Evolutionary conservation across 371 early-diverging fungal genomes (phyloP).

Genomic region (Coemansia sp.): DNA sequence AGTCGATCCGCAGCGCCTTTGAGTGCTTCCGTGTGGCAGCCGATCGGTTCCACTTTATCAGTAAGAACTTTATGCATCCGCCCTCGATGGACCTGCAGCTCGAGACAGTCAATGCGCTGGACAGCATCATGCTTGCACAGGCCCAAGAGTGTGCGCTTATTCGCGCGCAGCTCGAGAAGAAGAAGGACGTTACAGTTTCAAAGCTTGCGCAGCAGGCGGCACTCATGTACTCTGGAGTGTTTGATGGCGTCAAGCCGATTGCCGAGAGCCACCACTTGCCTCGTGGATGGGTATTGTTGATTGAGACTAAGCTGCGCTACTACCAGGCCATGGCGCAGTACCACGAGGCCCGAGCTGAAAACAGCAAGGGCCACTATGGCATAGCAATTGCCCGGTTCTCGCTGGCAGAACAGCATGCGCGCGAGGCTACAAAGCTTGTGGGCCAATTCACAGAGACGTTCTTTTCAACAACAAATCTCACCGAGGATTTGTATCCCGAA

Average conservation of each 20-base stretch:
- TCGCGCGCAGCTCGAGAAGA: constrained; percentile 80
- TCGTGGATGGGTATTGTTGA: constrained; percentile 64
- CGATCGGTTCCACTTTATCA: constrained; percentile 89
- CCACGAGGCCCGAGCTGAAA: constrained; percentile 75
- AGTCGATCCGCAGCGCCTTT: constrained; percentile 38
- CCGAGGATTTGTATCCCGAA: constrained; percentile 37
- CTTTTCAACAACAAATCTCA: constrained; percentile 50
- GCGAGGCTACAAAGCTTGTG: constrained; percentile 78
- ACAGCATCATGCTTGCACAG: constrained; percentile 86
- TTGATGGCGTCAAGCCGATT: constrained; percentile 54
- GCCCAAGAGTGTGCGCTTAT: constrained; percentile 93
- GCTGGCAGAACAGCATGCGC: constrained; percentile 76
- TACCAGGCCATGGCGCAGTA: constrained; percentile 81
- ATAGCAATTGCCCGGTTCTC: constrained; percentile 75
- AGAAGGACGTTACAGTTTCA: constrained; percentile 76
- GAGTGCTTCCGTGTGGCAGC: constrained; percentile 88
- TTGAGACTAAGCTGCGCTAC: constrained; percentile 82
- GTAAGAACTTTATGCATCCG: constrained; percentile 95
- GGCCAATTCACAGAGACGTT: constrained; percentile 60
- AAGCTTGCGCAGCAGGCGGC: constrained; percentile 88
- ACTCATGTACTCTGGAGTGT: constrained; percentile 64
- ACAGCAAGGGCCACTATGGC: constrained; percentile 79
- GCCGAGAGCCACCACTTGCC: constrained; percentile 54
- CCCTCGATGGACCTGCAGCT: constrained; percentile 88
- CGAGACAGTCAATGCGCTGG: constrained; percentile 80